A percentile compares a stretch with the other conserved stretches of the same genome.
These are phyloP conservation scores for Fusarium tjaetaba DNA, from an alignment of 2,329 filamentous ascomycete genomes.

Conservation along the genomic window DNA sequence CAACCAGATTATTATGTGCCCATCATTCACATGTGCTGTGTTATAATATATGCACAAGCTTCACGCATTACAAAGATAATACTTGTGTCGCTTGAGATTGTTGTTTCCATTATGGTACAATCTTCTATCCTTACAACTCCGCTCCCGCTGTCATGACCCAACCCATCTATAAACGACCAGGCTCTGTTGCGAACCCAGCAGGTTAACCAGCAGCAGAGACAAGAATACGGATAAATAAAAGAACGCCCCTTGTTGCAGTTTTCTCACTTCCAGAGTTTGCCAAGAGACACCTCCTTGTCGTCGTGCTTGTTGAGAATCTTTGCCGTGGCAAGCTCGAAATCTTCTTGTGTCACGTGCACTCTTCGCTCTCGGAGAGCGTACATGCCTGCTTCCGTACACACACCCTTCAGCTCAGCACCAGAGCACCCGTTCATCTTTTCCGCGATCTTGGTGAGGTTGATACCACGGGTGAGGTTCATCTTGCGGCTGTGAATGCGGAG, in stretches of 20 bases:
- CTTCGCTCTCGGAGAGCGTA: slow-evolving; percentile 93
- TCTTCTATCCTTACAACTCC: slow-evolving; percentile 50
- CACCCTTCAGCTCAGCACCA: slow-evolving; percentile 96
- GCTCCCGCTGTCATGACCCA: slow-evolving; percentile 41
- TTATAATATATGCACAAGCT: neutral
- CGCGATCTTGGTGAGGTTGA: slow-evolving; percentile 97
- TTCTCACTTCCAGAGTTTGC: slow-evolving; percentile 74
- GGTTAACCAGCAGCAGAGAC: slow-evolving; percentile 37
- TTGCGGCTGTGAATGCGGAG: slow-evolving; percentile 96
- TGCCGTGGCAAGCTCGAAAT: slow-evolving; percentile 97
- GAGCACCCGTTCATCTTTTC: slow-evolving; percentile 99
- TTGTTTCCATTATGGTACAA: slow-evolving; percentile 45
- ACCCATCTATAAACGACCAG: slow-evolving; percentile 42
- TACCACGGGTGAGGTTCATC: slow-evolving; percentile 98
- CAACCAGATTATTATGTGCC: too few species aligned
- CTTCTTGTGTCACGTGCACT: slow-evolving; percentile 98
- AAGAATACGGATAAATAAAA: slow-evolving; percentile 35
- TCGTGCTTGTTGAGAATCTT: slow-evolving; percentile 99
- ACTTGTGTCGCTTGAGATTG: slow-evolving; percentile 19
- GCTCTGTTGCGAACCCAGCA: slow-evolving; percentile 30
- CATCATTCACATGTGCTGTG: neutral
- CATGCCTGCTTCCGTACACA: slow-evolving; percentile 99
- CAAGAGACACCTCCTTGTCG: slow-evolving; percentile 93
- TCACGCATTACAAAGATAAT: neutral
- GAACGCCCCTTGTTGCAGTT: slow-evolving; percentile 25